These are phyloP conservation scores for Xylogone sp. DNA, from an alignment of 2,329 filamentous ascomycete species.

Conservation along the genomic window DNA sequence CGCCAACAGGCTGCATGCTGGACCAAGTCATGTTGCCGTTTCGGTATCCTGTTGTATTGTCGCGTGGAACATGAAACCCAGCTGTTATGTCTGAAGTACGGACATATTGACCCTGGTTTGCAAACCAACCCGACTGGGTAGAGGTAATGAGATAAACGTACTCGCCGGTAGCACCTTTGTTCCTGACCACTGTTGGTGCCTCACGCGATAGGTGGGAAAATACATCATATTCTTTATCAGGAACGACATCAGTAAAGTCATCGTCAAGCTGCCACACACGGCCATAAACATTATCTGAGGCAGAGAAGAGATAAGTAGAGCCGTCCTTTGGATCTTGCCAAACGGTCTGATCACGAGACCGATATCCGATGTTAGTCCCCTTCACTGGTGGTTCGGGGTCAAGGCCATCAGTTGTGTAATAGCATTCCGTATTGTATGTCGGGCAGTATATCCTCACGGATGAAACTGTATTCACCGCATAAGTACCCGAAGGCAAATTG, in stretches of 20 bases:
- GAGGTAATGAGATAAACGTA: slow-evolving; percentile 8
- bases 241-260: slow-evolving; percentile 6
- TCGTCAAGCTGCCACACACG: slow-evolving; percentile 6
- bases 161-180: slow-evolving; percentile 4
- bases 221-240: slow-evolving; percentile 7
- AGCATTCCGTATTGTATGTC: slow-evolving; percentile 5
- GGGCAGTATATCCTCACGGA: slow-evolving; percentile 6
- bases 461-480: not conserved
- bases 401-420: slow-evolving; percentile 6
- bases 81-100: slow-evolving; percentile 1
- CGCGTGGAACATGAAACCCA: slow-evolving; percentile 5
- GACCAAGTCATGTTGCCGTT: slow-evolving; percentile 4
- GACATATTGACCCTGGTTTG: slow-evolving; percentile 4
- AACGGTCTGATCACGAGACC: slow-evolving; percentile 5
- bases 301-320: slow-evolving; percentile 2
- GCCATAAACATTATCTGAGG: slow-evolving; percentile 4
- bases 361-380: slow-evolving; percentile 7
- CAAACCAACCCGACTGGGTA: slow-evolving; percentile 4
- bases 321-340: slow-evolving; percentile 4
- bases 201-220: slow-evolving; percentile 4
- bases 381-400: slow-evolving; percentile 5
- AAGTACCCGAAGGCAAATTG: slow-evolving; percentile 5
- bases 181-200: slow-evolving; percentile 3
- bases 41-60: slow-evolving; percentile 4
- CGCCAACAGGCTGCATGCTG: slow-evolving; percentile 1